phyloP scores from a whole-genome alignment of 306 rosid genomes.

The Gastrolobium villosum region DNA sequence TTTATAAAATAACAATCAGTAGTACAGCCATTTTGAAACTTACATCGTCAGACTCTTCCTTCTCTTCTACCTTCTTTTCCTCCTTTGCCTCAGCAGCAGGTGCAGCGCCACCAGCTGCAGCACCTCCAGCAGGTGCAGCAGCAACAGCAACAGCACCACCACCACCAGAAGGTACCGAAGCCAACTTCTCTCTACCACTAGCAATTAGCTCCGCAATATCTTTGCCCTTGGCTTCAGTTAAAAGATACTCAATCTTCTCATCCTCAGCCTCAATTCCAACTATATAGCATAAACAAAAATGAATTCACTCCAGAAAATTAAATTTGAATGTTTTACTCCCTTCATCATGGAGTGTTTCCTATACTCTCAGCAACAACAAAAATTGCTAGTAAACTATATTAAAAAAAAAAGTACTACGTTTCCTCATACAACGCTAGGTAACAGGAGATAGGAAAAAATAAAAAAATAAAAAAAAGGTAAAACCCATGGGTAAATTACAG shows the following conservation, averaged over 20 bases:
- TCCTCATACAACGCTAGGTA: neutral
- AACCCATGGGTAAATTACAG: neutral
- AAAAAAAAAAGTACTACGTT: neutral
- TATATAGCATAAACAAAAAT: constrained; percentile 35
- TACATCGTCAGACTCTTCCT: constrained; percentile 84
- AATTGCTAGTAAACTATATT: neutral
- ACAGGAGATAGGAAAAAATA: neutral
- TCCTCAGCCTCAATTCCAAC: constrained; percentile 77
- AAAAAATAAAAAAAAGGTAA: neutral
- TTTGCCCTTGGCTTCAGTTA: constrained; percentile 67
- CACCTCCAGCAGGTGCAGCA: constrained; percentile 58
- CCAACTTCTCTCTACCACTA: constrained; percentile 74
- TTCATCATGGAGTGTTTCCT: neutral
- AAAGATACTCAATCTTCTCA: constrained; percentile 58
- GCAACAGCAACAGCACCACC: constrained; percentile 71
- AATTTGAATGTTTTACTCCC: neutral
- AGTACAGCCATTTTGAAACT: constrained; percentile 28
- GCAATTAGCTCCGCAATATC: constrained; percentile 76
- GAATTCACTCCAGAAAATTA: neutral
- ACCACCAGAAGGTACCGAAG: constrained; percentile 70
- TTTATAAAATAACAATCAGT: neutral
- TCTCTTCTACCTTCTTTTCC: constrained; percentile 83
- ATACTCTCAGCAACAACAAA: neutral
- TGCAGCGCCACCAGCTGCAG: constrained; percentile 55
- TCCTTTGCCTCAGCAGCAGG: constrained; percentile 74